Percentiles rank a stretch among this genome's conserved stretches.
phyloP scores from a whole-genome alignment of 2,329 filamentous ascomycete genomes.

The Atkinsonella hypoxylon region DNA sequence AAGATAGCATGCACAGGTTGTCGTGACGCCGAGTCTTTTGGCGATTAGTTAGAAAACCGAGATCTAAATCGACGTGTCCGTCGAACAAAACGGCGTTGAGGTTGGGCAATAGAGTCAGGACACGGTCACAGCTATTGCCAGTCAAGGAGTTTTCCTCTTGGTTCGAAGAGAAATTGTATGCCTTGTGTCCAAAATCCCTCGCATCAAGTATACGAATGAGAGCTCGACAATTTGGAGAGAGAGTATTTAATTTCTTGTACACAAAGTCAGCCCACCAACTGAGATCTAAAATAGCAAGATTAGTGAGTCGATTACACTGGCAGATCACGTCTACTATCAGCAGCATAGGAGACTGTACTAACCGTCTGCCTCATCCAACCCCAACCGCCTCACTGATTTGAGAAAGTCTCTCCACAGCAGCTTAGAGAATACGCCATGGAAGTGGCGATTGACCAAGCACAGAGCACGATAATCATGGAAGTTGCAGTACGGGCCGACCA shows the following conservation, averaged over 20 bases:
- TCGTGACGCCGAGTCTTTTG: background rate
- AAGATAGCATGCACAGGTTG: conserved; percentile 29
- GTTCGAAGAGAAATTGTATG: conserved; percentile 30
- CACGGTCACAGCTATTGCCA: conserved; percentile 25
- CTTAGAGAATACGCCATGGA: conserved; percentile 37
- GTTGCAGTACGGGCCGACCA: conserved; percentile 33
- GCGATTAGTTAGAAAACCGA: conserved; percentile 21
- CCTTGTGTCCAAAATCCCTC: conserved; percentile 27
- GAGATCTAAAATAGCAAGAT: conserved; percentile 25
- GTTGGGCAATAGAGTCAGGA: conserved; percentile 29
- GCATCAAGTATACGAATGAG: conserved; percentile 38
- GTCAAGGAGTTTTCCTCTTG: conserved; percentile 20
- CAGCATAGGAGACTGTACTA: conserved; percentile 11
- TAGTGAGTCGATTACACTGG: no score
- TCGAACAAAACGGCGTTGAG: conserved; percentile 36
- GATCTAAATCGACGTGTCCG: conserved; percentile 32
- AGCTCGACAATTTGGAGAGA: conserved; percentile 26
- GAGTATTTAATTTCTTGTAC: conserved; percentile 21
- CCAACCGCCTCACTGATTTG: conserved; percentile 23
- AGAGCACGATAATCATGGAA: conserved; percentile 30
- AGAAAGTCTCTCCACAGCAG: conserved; percentile 41
- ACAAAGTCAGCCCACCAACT: conserved; percentile 38
- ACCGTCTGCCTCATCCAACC: conserved; percentile 34
- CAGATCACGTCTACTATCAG: no score
- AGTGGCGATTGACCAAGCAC: conserved; percentile 35